phyloP scores from a whole-genome alignment of 768 basidiomycete species.

The Termitomyces sp. region DNA sequence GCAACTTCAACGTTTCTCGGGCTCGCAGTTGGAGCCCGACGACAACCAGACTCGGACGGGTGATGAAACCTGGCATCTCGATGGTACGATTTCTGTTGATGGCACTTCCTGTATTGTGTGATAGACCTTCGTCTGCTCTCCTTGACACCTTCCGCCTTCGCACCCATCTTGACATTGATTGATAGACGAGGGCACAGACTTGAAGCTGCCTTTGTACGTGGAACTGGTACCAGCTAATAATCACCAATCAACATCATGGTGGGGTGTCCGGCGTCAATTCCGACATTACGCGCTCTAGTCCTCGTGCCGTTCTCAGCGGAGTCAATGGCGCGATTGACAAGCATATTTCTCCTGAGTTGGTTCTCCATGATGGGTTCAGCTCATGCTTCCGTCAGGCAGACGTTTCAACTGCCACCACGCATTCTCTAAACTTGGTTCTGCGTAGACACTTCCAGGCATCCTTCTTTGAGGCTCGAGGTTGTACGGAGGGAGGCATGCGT shows the following conservation, averaged over 20 bases:
- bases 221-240: constrained; percentile 77
- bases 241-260: constrained; percentile 80
- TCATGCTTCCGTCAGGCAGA: constrained; percentile 67
- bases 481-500: constrained; percentile 72
- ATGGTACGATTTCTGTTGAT: constrained; percentile 85
- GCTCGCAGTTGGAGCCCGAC: constrained; percentile 43
- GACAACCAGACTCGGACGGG: no score
- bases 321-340: constrained; percentile 79
- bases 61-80: constrained; percentile 78
- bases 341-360: constrained; percentile 68
- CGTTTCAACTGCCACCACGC: constrained; percentile 69
- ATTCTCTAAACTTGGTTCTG: constrained; percentile 70
- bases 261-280: constrained; percentile 94
- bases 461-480: constrained; percentile 83
- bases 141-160: constrained; percentile 87
- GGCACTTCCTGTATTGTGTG: constrained; percentile 84
- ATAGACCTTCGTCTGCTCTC: constrained; percentile 92
- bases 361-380: constrained; percentile 72
- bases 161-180: constrained; percentile 74
- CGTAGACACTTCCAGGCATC: constrained; percentile 73
- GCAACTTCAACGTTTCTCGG: constrained; percentile 81
- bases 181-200: constrained; percentile 81
- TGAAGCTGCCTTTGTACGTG: constrained; percentile 92
- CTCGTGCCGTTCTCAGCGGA: constrained; percentile 87
- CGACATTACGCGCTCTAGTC: constrained; percentile 87